Evolutionary conservation across 768 basidiomycete genomes (phyloP).

Genomic region (Suillus variegatus): DNA sequence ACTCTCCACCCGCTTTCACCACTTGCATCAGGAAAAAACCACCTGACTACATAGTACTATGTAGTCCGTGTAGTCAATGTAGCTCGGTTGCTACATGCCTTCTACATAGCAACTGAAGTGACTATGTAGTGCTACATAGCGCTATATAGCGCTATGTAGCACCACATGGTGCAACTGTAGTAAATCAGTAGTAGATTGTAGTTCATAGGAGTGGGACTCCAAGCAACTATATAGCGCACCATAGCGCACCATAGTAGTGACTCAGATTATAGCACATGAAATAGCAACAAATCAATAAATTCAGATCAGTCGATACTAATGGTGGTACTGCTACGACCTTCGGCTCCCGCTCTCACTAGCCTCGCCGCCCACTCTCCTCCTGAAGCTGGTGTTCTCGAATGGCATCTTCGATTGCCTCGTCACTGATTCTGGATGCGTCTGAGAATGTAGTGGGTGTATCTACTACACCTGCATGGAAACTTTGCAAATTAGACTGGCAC

Average conservation of each 20-base stretch:
- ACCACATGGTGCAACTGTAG: background rate
- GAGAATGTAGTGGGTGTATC: background rate
- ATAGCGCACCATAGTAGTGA: too few relatives aligned
- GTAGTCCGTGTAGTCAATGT: too few relatives aligned
- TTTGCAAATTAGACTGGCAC: background rate
- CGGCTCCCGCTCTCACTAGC: background rate
- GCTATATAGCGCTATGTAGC: too few relatives aligned
- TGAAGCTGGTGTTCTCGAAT: background rate
- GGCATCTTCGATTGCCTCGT: background rate
- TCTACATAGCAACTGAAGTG: too few relatives aligned
- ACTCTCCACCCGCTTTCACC: too few relatives aligned
- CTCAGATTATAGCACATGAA: background rate
- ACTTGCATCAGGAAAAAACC: too few relatives aligned
- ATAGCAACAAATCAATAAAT: background rate
- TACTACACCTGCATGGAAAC: conserved; percentile 2
- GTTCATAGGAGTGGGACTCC: conserved; percentile 1
- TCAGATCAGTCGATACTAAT: background rate
- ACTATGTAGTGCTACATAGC: too few relatives aligned
- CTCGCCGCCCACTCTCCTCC: background rate
- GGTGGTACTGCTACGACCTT: background rate
- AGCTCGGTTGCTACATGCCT: too few relatives aligned
- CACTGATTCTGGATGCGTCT: background rate
- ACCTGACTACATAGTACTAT: too few relatives aligned
- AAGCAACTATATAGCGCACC: background rate
- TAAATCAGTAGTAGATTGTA: background rate